These are phyloP conservation scores for Colletotrichum abscissum DNA, from an alignment of 2,329 filamentous ascomycete species.

Conservation along the genomic window DNA sequence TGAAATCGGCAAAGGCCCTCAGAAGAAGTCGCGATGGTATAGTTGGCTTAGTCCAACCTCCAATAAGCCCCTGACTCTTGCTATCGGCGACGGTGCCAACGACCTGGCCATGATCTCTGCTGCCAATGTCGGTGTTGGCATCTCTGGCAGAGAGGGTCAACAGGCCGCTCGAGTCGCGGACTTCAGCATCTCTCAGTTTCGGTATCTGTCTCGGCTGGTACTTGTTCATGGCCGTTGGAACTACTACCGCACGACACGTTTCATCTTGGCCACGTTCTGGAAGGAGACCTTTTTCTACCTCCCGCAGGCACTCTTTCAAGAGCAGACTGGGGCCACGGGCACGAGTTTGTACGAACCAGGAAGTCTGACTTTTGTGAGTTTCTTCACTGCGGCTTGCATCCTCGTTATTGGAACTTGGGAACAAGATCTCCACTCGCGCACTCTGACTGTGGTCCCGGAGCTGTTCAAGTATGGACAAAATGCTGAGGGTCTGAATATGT, in stretches of 20 bases:
- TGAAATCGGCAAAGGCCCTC: conserved; percentile 77
- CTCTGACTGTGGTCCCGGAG: conserved; percentile 88
- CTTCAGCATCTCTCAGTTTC: conserved; percentile 91
- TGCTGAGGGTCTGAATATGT: conserved; percentile 77
- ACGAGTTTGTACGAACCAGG: conserved; percentile 93
- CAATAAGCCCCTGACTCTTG: conserved; percentile 76
- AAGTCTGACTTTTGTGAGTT: conserved; percentile 89
- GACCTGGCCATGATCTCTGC: conserved; percentile 96
- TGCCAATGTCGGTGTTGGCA: conserved; percentile 87
- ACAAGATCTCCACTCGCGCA: conserved; percentile 85
- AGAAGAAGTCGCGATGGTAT: conserved; percentile 49
- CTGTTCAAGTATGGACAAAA: conserved; percentile 86
- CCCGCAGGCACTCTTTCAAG: conserved; percentile 85
- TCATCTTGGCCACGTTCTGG: conserved; percentile 92
- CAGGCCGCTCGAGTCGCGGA: conserved; percentile 92
- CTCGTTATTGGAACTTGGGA: conserved; percentile 95
- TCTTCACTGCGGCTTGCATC: conserved; percentile 91
- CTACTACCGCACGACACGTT: conserved; percentile 89
- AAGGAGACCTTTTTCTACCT: conserved; percentile 87
- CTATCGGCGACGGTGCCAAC: conserved; percentile 93
- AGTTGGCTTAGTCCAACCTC: conserved; percentile 50
- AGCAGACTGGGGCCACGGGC: conserved; percentile 86
- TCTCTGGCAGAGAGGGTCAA: conserved; percentile 90
- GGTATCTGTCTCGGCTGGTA: conserved; percentile 83
- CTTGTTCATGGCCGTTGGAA: conserved; percentile 92